Evolutionary conservation across 768 basidiomycete species (phyloP), one percentile per base, ranked within the genome.

Genomic region (Hericium rajendrae): DNA sequence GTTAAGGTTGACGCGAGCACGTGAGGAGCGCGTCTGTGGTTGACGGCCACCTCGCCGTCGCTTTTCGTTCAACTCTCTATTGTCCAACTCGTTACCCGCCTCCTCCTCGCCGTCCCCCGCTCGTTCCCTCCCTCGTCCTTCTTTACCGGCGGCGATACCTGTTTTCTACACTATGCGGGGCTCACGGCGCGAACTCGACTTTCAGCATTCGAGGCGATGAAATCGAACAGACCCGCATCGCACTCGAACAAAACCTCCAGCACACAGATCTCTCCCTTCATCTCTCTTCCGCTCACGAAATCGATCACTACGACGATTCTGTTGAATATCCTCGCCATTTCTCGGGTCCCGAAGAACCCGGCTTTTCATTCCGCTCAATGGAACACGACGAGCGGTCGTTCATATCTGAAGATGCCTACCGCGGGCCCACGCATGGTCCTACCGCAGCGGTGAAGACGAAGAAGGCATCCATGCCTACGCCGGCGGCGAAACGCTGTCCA

Each of bases 181-280:
- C 43, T 46, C 43, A n/a, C 59, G 55, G 9, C 61, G 40, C 38
- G 53, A 20, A 11, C 58, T 73, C 39, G 78, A 80, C 55, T 70
- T 78, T 60, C n/a, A 78, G 76, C 72, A 91, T 91, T 55, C 76
- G 65, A 8, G 84, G 83, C 57, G 89, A 91, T 67, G 80, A 83
- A 71, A 82, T 85, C 64, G 90, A 92, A 69, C 77, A 84, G 37
- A 69, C 84, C 67, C 83, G 90, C 59, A 86, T 88, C 53, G 81
- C 81, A 67, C 86, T 92, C 53, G 90, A 92, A 71, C 76, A 84
- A 66, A 86, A 88, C 65, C 78, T 92, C 57, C 83, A 85, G 65
- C 76, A 83, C 68, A 85, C 84, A 16, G 84, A 88, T 64, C 68
- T 86, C 60, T 86, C 86, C 57, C 77, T 88, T 54, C 84, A 83